Conservation (phyloP, 495 filamentous ascomycete genomes). For the Podospora pseudocomata region DNA sequence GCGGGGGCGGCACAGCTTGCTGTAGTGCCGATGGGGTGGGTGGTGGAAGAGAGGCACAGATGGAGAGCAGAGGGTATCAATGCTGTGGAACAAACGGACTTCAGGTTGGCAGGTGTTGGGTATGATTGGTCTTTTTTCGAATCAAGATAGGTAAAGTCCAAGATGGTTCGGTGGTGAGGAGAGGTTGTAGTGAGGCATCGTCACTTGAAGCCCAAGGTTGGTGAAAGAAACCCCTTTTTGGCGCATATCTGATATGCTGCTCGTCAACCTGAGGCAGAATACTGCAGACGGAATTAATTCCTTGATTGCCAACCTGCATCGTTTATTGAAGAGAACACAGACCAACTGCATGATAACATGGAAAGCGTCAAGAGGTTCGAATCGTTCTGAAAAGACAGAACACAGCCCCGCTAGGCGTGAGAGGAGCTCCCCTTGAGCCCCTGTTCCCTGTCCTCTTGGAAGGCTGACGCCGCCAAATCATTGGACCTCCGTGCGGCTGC, state of each 20-base stretch:
- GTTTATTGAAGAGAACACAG: neutral
- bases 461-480: neutral
- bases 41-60: neutral
- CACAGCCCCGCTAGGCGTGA: slow-evolving; percentile 2
- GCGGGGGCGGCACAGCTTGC: neutral
- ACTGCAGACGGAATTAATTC: neutral
- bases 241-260: neutral
- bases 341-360: neutral
- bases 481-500: neutral
- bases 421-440: neutral
- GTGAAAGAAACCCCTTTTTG: neutral
- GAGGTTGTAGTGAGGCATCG: neutral
- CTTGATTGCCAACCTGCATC: neutral
- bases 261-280: neutral
- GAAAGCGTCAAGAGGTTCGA: neutral
- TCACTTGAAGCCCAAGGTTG: neutral
- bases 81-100: neutral
- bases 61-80: neutral
- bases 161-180: neutral
- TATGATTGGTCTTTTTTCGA: neutral
- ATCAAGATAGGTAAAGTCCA: neutral
- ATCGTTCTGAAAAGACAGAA: neutral
- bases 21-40: neutral
- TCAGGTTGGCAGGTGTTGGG: neutral
- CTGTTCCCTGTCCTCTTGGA: neutral